phyloP scores from a whole-genome alignment of 768 basidiomycete genomes.

The Cystofilobasidium macerans region DNA sequence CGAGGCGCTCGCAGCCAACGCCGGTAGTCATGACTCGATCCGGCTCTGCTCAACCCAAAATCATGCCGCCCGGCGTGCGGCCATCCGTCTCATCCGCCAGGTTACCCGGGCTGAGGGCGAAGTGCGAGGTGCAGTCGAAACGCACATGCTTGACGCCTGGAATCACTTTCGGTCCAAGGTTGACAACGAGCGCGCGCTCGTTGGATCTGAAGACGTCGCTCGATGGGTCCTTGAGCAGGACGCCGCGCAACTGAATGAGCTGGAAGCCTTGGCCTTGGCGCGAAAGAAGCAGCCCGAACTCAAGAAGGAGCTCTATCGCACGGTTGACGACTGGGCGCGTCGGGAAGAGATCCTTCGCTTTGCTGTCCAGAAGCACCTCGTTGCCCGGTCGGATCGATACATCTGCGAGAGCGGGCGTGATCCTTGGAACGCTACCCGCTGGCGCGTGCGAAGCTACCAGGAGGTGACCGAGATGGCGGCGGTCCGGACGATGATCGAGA shows the following conservation, averaged over 20 bases:
- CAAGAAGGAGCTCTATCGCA: conserved; percentile 14
- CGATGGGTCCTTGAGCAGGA: not conserved
- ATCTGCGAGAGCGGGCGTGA: conserved; percentile 31
- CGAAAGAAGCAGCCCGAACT: not conserved
- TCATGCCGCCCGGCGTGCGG: not conserved
- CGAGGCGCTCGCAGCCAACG: not conserved
- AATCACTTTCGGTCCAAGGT: not conserved
- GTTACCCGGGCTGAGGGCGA: not conserved
- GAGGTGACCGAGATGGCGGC: conserved; percentile 10
- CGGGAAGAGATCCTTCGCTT: conserved; percentile 28
- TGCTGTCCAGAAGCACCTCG: conserved; percentile 30
- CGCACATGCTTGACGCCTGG: not conserved
- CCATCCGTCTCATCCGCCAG: not conserved
- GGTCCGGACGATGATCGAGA: conserved; percentile 31
- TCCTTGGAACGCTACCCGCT: conserved; percentile 22
- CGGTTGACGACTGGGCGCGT: conserved; percentile 28
- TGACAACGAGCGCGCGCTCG: not conserved
- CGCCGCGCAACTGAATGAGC: not conserved
- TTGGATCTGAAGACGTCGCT: not conserved
- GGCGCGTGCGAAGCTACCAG: conserved; percentile 8
- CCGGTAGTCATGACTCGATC: not conserved
- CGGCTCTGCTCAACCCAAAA: not conserved
- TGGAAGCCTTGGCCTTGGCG: no score
- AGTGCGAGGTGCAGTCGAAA: not conserved
- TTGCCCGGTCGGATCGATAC: conserved; percentile 26